These are phyloP conservation scores for Streptanthus diversifolius DNA, from an alignment of 345 rosid genomes.

Conservation along the genomic window DNA sequence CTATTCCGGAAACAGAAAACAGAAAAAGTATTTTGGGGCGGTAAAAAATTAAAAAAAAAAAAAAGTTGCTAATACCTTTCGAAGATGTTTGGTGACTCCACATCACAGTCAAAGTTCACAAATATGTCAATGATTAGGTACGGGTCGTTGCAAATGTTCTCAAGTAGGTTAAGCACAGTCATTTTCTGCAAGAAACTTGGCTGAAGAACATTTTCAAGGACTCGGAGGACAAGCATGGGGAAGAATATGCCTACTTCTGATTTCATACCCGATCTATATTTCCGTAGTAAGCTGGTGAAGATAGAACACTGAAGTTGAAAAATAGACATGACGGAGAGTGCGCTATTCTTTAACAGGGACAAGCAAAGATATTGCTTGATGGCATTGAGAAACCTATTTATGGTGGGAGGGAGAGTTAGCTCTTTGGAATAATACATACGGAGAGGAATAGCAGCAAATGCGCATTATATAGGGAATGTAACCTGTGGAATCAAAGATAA, in stretches of 20 bases:
- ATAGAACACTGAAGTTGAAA: conserved; percentile 96
- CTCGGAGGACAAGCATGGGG: conserved; percentile 92
- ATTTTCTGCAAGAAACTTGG: conserved; percentile 97
- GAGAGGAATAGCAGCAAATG: conserved; percentile 2
- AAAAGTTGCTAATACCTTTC: conserved; percentile 64
- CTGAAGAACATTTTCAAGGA: conserved; percentile 94
- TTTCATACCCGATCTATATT: conserved; percentile 80
- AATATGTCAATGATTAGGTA: conserved; percentile 81
- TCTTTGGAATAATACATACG: not conserved
- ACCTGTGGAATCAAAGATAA: conserved; percentile 11
- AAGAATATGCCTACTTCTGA: conserved; percentile 92
- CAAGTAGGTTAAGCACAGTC: conserved; percentile 84
- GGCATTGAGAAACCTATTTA: conserved; percentile 72
- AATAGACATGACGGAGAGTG: conserved; percentile 86
- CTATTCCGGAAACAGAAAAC: conserved; percentile 3
- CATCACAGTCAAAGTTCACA: conserved; percentile 93
- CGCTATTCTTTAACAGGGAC: conserved; percentile 92
- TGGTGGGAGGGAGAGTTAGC: conserved; percentile 5
- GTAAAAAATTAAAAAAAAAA: too few relatives aligned
- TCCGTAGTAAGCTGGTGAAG: conserved; percentile 65
- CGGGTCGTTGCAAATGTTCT: conserved; percentile 73
- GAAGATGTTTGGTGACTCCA: conserved; percentile 89
- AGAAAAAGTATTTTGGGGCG: too few relatives aligned
- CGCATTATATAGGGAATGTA: conserved; percentile 13
- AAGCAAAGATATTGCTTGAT: conserved; percentile 86